Evolutionary conservation across 2,329 filamentous ascomycete species (phyloP), one percentile per base, ranked within the genome.

Genomic region (Fusarium acutatum): DNA sequence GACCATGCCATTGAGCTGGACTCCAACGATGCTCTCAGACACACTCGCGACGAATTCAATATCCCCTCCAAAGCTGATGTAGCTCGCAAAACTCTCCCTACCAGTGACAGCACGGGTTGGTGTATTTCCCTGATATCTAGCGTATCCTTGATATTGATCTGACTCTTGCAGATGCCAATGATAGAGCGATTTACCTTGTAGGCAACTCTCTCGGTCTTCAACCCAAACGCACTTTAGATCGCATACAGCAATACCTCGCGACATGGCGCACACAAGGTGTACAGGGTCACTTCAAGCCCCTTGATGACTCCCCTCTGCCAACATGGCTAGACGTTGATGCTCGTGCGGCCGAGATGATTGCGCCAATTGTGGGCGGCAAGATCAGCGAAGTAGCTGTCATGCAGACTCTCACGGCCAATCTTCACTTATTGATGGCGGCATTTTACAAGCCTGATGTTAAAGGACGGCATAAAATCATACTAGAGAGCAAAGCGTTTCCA

Each of bases 161-260:
- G 35, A 67, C 26, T 34, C 20, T 24, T 47, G 26, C 32, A 74
- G 71, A 56, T 17, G 34, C 52, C 64, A 52, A 64, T 34, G 71
- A 76, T 43, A 56, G 69, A 44, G 67, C 87, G 64, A 91, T 93
- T 60, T 97, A 97, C 80, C 89, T 97, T 60, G 95, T 93, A 73
- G 94, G 94, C 62, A 96, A 97, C 83, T 96, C 94, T 0, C 87
- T 97, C 5, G 94, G 94, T 46, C 87, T 95, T 20, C 94, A 96
- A 79, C 94, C 94, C 46, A 88, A 87, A 64, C 80, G 80, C 60
- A 82, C 80, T n/a, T 86, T 86, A 34, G 90, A 89, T 4, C 86
- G 87, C 53, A 85, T 96, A 69, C 85, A 90, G 61, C 87, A 89
- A 32, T 94, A 95, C 76, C 87, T 96, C 6, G 87, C 91, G 53